Evolutionary conservation across 345 rosid genomes (phyloP).

Genomic region (Rhodamnia argentea): DNA sequence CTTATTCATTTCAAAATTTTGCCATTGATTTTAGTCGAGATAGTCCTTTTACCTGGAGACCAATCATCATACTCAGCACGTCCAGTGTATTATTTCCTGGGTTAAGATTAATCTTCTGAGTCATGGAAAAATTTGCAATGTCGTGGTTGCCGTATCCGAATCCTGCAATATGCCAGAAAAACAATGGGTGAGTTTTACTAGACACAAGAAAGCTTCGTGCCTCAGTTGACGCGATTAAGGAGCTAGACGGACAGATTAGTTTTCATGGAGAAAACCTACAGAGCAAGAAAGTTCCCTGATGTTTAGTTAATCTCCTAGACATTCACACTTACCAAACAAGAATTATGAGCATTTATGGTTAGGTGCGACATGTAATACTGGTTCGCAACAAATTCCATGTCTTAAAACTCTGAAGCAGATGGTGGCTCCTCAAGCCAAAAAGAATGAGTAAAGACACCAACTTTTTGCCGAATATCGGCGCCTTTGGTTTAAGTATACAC

Average conservation of each 20-base stretch:
- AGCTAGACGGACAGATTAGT: background rate
- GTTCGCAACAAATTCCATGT: background rate
- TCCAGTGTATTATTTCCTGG: constrained; percentile 51
- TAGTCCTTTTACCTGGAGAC: constrained; percentile 33
- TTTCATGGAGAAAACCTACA: background rate
- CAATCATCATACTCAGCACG: constrained; percentile 46
- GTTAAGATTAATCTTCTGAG: constrained; percentile 22
- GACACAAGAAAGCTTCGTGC: background rate
- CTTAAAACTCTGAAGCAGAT: background rate
- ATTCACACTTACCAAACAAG: background rate
- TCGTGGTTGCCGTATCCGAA: constrained; percentile 53
- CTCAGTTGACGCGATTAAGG: background rate
- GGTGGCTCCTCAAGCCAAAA: background rate
- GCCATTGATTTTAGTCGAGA: background rate
- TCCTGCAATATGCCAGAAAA: constrained; percentile 12
- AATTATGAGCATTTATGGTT: background rate
- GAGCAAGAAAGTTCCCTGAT: background rate
- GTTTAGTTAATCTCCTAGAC: background rate
- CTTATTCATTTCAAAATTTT: background rate
- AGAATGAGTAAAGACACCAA: background rate
- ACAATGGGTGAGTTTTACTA: background rate
- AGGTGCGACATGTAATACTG: background rate
- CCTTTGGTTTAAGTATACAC: background rate
- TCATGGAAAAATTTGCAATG: constrained; percentile 26
- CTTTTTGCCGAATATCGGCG: background rate